A percentile compares a stretch with the other conserved stretches of the same genome.
phyloP scores from a whole-genome alignment of 2,329 filamentous ascomycete species.

The Exophiala viscosa region DNA sequence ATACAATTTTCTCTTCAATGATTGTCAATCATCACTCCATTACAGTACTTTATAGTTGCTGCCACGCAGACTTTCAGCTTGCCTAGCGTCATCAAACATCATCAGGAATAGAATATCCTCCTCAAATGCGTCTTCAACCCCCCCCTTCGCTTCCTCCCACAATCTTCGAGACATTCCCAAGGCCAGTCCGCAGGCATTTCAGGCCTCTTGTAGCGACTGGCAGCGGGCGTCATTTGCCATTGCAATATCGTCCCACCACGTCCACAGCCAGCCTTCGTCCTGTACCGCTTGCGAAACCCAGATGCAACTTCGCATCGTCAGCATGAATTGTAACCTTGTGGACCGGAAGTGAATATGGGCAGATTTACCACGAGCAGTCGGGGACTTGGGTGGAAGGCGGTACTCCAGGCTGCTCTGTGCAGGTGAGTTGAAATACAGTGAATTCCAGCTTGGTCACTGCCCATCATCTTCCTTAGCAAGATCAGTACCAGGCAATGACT shows the following conservation, averaged over 20 bases:
- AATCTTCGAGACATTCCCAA: slow-evolving; percentile 23
- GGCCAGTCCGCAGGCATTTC: not conserved
- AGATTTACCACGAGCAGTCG: slow-evolving; percentile 56
- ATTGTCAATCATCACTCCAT: too few species aligned
- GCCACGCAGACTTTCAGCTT: too few species aligned
- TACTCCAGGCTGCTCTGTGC: too few species aligned
- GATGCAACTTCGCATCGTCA: slow-evolving; percentile 33
- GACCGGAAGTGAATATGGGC: slow-evolving; percentile 55
- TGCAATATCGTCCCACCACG: slow-evolving; percentile 4
- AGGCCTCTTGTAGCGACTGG: not conserved
- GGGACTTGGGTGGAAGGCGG: slow-evolving; percentile 49
- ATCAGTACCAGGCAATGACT: too few species aligned
- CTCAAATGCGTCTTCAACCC: not conserved
- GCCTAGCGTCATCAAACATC: not conserved
- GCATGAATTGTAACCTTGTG: slow-evolving; percentile 56
- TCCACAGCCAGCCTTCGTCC: not conserved
- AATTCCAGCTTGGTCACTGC: too few species aligned
- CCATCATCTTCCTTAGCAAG: too few species aligned
- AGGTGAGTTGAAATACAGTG: too few species aligned
- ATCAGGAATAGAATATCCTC: not conserved
- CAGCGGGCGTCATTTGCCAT: not conserved
- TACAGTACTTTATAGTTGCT: too few species aligned
- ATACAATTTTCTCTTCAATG: too few species aligned
- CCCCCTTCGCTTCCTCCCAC: slow-evolving; percentile 11
- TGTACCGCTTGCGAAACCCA: slow-evolving; percentile 12